Percentiles rank a stretch among this genome's conserved stretches.
Evolutionary conservation across 2,329 filamentous ascomycete species (phyloP).

Genomic region (Volutella citrinella): DNA sequence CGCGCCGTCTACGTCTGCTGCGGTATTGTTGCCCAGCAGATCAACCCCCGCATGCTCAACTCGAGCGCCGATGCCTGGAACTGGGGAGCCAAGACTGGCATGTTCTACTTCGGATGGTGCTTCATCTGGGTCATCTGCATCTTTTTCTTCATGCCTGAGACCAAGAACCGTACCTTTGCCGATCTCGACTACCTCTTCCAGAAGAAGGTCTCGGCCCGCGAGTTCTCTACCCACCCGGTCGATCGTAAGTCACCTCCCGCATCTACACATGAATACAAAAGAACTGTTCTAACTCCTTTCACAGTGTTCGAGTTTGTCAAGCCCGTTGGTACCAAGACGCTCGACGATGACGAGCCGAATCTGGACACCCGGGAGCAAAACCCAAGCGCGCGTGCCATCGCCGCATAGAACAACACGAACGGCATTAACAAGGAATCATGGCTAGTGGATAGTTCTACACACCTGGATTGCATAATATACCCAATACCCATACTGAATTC

Average conservation of each 20-base stretch:
- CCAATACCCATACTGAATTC: too few relatives aligned
- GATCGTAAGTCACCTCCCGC: constrained; percentile 22
- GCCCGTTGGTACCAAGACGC: too few relatives aligned
- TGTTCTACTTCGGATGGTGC: constrained; percentile 44
- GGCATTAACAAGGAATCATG: too few relatives aligned
- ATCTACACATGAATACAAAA: too few relatives aligned
- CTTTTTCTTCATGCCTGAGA: constrained; percentile 52
- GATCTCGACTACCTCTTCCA: constrained; percentile 57
- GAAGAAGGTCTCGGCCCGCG: constrained; percentile 37
- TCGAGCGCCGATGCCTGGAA: constrained; percentile 39
- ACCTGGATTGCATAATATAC: too few relatives aligned
- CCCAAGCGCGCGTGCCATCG: too few relatives aligned
- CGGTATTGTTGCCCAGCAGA: constrained; percentile 35
- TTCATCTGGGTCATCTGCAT: constrained; percentile 46
- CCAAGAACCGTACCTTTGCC: constrained; percentile 49
- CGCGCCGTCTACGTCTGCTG: constrained; percentile 40
- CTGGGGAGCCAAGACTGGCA: constrained; percentile 45
- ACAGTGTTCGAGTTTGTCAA: too few relatives aligned
- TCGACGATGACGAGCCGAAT: too few relatives aligned
- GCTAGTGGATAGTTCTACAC: too few relatives aligned
- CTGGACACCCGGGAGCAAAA: too few relatives aligned
- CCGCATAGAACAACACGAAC: too few relatives aligned
- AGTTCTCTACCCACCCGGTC: constrained; percentile 28
- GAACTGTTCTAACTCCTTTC: too few relatives aligned
- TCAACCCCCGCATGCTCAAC: constrained; percentile 46